These are phyloP conservation scores for Olyra latifolia DNA, from an alignment of 176 grass and related monocot genomes.

Conservation along the genomic window DNA sequence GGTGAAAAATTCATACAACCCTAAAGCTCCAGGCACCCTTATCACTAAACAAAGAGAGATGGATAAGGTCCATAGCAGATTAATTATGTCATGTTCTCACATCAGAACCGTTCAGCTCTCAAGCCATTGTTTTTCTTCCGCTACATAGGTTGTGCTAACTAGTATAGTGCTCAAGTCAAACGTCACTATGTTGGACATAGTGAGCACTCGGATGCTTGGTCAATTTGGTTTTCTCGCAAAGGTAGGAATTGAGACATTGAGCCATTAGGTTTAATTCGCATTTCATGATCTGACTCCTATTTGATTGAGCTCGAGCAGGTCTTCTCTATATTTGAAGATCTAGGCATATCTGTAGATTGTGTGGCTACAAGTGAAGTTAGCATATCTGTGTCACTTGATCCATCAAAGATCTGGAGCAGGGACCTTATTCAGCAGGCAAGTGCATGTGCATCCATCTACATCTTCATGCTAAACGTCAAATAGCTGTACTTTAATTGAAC, in stretches of 20 bases:
- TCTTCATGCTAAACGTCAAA: not conserved
- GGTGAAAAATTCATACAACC: constrained; percentile 98
- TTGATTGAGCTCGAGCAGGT: constrained; percentile 51
- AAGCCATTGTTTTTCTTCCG: not conserved
- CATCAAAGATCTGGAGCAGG: constrained; percentile 82
- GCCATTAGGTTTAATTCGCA: not conserved
- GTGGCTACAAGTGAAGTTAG: constrained; percentile 98
- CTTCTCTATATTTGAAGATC: constrained; percentile 94
- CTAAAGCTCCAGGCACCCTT: constrained; percentile 87
- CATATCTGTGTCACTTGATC: constrained; percentile 88
- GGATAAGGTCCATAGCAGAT: constrained; percentile 57
- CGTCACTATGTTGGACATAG: constrained; percentile 94
- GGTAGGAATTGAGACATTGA: constrained; percentile 31
- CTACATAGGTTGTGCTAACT: constrained; percentile 71
- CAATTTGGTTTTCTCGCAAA: constrained; percentile 96
- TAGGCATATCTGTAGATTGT: constrained; percentile 91
- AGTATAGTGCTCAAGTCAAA: constrained; percentile 98
- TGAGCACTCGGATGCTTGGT: constrained; percentile 94
- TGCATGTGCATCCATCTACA: constrained; percentile 9
- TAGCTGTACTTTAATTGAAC: not conserved
- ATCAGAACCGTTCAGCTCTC: not conserved
- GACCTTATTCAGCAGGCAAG: constrained; percentile 84
- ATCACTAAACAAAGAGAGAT: constrained; percentile 92
- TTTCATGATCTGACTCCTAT: constrained; percentile 2
- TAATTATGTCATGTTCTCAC: not conserved